A percentile compares a stretch with the other conserved stretches of the same genome.
Conservation (phyloP, 2,329 filamentous ascomycete genomes). For the Pyrenochaeta sp. region DNA sequence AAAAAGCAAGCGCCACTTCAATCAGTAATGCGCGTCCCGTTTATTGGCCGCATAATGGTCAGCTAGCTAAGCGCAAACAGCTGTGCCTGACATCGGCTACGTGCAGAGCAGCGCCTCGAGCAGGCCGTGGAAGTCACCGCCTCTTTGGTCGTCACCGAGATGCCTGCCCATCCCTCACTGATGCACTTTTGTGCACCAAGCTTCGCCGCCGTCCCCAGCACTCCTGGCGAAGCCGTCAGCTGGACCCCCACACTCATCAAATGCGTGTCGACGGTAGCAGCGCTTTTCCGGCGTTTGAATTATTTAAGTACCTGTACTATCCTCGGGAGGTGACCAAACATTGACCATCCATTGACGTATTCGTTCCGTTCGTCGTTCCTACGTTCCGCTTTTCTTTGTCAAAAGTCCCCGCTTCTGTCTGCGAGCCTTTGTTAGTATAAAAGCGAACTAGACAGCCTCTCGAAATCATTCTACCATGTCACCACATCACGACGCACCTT, state of each 20-base stretch:
- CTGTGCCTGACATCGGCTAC: conserved; percentile 47
- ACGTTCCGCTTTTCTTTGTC: conserved; percentile 44
- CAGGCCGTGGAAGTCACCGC: conserved; percentile 41
- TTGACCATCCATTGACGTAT: conserved; percentile 46
- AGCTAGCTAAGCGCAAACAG: conserved; percentile 36
- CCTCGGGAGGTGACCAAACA: conserved; percentile 36
- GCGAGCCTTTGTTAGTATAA: conserved; percentile 39
- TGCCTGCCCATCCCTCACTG: conserved; percentile 36
- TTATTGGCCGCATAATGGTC: conserved; percentile 36
- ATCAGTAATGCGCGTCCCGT: conserved; percentile 31
- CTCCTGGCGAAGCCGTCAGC: conserved; percentile 46
- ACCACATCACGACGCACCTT: conserved; percentile 51
- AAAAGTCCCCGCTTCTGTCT: conserved; percentile 36
- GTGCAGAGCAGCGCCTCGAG: conserved; percentile 36
- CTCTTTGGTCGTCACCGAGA: conserved; percentile 42
- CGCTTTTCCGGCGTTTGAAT: conserved; percentile 35
- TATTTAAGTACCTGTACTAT: conserved; percentile 50
- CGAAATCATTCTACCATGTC: conserved; percentile 41
- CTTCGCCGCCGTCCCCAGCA: conserved; percentile 41
- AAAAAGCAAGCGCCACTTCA: conserved; percentile 46
- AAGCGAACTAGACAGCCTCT: conserved; percentile 23
- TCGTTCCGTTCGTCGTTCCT: conserved; percentile 39
- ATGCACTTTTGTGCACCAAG: conserved; percentile 35
- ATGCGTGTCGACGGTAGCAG: conserved; percentile 23
- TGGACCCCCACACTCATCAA: conserved; percentile 49